phyloP scores from a whole-genome alignment of 495 filamentous ascomycete genomes.

The Aspergillus sparsus region DNA sequence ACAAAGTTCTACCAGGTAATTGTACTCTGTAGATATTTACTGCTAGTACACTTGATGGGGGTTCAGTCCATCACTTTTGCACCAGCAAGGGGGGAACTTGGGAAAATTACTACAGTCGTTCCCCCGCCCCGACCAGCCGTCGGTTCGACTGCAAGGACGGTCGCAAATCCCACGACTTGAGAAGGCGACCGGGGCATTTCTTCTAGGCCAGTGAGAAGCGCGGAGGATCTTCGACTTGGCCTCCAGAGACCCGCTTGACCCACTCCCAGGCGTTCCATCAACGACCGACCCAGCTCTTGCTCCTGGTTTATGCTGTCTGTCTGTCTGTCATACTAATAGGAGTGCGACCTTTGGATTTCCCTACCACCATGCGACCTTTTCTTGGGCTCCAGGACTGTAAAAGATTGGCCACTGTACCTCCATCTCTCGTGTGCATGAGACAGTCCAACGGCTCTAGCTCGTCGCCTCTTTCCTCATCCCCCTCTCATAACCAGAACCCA shows the following conservation, averaged over 20 bases:
- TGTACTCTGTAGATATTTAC: not conserved
- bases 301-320: not conserved
- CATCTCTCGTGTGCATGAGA: conserved; percentile 19
- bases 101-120: not conserved
- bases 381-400: not conserved
- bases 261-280: conserved; percentile 26
- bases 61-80: conserved; percentile 3
- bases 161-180: conserved; percentile 9
- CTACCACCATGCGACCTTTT: not conserved
- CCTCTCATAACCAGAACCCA: conserved; percentile 19
- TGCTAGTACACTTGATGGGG: not conserved
- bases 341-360: conserved; percentile 4
- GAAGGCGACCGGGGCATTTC: conserved; percentile 17
- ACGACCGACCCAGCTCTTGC: conserved; percentile 20
- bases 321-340: conserved; percentile 25
- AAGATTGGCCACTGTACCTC: conserved; percentile 8
- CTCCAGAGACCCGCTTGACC: conserved; percentile 27
- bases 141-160: conserved; percentile 2
- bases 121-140: conserved; percentile 7
- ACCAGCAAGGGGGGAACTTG: not conserved
- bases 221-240: conserved; percentile 30
- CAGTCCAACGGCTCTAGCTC: conserved; percentile 10
- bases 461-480: conserved; percentile 14
- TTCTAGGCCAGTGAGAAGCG: conserved; percentile 25
- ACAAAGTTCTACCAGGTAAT: conserved; percentile 3